Percentiles rank a stretch among this genome's conserved stretches.
These are phyloP conservation scores for Micromonas pusilla DNA, from an alignment of 139 green algal species.

Conservation along the genomic window DNA sequence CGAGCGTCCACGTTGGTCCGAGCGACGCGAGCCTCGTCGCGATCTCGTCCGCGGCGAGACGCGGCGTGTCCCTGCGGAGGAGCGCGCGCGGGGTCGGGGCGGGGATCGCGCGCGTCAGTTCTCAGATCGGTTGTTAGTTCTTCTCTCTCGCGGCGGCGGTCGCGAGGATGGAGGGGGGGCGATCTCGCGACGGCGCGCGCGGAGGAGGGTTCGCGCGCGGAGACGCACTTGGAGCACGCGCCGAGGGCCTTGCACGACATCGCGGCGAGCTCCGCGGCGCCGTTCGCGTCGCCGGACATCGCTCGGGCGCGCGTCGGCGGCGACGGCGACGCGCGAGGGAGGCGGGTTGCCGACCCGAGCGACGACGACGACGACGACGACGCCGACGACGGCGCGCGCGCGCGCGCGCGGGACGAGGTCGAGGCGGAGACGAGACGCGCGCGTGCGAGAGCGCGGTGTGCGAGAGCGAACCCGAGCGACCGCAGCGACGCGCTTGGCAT, in stretches of 20 bases:
- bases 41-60: slow-evolving; percentile 1
- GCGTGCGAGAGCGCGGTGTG: no score
- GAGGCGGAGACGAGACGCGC: no score
- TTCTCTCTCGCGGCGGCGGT: no score
- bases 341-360: no score
- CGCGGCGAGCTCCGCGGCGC: neutral
- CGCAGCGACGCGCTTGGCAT: no score
- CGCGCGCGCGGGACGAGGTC: no score
- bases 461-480: no score
- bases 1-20: slow-evolving; percentile 8
- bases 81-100: no score
- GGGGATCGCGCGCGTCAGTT: neutral
- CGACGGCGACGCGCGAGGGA: no score
- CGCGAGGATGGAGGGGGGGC: neutral
- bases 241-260: neutral
- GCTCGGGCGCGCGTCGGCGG: no score
- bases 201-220: neutral
- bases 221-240: neutral
- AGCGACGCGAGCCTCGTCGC: neutral
- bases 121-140: neutral
- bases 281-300: no score
- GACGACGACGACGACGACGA: no score
- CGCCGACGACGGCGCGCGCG: neutral
- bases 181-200: neutral
- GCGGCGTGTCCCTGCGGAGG: neutral